Conservation (phyloP, 176 grass and related monocot species). For the Avena eriantha region DNA sequence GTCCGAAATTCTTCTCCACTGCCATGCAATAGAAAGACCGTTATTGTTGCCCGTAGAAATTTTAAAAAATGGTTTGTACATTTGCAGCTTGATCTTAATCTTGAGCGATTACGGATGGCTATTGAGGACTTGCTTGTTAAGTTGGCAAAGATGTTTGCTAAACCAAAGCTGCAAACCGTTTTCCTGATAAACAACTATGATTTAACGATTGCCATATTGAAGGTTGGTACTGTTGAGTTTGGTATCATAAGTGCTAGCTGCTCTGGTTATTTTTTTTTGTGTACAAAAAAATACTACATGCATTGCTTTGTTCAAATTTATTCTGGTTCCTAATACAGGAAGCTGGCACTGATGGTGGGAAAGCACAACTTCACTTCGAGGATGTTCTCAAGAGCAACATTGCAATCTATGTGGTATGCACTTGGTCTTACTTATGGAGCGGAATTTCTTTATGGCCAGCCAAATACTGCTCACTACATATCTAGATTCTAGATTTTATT, state of each 20-base stretch:
- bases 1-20: conserved; percentile 7
- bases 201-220: conserved; percentile 88
- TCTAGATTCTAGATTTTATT: conserved; percentile 13
- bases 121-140: conserved; percentile 91
- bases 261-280: conserved; percentile 6
- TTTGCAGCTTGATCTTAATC: conserved; percentile 91
- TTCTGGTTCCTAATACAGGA: conserved; percentile 61
- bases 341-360: conserved; percentile 88
- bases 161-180: conserved; percentile 89
- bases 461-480: background rate
- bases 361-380: conserved; percentile 90
- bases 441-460: background rate
- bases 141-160: conserved; percentile 83
- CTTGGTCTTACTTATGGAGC: conserved; percentile 14
- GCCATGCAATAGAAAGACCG: conserved; percentile 23
- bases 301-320: conserved; percentile 25
- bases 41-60: conserved; percentile 33
- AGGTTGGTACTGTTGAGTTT: conserved; percentile 52
- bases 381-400: conserved; percentile 98
- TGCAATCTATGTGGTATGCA: conserved; percentile 92
- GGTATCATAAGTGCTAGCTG: background rate
- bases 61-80: conserved; percentile 21
- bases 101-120: conserved; percentile 92
- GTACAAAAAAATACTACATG: background rate
- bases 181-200: conserved; percentile 99